phyloP scores from a whole-genome alignment of 345 rosid genomes.

The Dipteronia dyeriana region DNA sequence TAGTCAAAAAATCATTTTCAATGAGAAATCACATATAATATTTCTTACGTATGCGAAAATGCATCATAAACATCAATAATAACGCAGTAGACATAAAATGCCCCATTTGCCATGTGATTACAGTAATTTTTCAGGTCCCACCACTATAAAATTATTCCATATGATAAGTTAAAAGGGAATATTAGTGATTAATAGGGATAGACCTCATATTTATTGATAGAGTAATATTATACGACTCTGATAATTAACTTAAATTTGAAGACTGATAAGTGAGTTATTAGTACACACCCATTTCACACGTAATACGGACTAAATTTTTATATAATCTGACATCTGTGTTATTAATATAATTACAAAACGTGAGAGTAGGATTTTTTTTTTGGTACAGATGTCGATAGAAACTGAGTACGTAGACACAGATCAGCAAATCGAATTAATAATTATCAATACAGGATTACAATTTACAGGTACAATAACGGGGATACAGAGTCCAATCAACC shows the following conservation, averaged over 20 bases:
- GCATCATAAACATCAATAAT: neutral
- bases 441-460: neutral
- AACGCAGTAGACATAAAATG: neutral
- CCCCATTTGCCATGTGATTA: neutral
- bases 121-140: neutral
- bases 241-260: too few relatives aligned
- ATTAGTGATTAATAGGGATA: neutral
- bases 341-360: too few relatives aligned
- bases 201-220: too few relatives aligned
- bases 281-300: too few relatives aligned
- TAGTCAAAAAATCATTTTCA: neutral
- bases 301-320: too few relatives aligned
- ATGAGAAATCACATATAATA: neutral
- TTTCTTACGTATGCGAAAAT: neutral
- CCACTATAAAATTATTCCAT: neutral
- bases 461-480: neutral
- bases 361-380: too few relatives aligned
- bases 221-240: too few relatives aligned
- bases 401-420: conserved; percentile 36
- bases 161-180: neutral
- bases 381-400: neutral
- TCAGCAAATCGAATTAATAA: conserved; percentile 8
- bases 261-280: too few relatives aligned
- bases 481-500: neutral
- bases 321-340: too few relatives aligned